Conservation (phyloP, 345 rosid genomes). For the Luvunga scandens region DNA sequence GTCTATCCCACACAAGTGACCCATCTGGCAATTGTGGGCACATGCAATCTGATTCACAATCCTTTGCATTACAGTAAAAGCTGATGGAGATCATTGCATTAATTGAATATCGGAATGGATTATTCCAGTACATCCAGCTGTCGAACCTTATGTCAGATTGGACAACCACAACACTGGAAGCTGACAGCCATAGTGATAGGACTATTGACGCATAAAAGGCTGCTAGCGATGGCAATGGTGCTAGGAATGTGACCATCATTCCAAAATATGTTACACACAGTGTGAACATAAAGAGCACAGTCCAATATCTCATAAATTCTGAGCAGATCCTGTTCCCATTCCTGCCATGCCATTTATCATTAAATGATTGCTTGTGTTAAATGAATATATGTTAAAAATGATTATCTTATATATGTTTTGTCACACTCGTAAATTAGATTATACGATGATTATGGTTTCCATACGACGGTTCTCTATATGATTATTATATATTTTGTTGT, state of each 20-base stretch:
- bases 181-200: conserved; percentile 31
- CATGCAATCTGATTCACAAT: conserved; percentile 22
- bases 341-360: conserved; percentile 35
- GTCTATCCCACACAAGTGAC: conserved; percentile 31
- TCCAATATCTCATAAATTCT: conserved; percentile 30
- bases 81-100: conserved; percentile 18
- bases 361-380: too few species aligned
- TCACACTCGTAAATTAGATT: too few species aligned
- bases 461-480: too few species aligned
- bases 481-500: too few species aligned
- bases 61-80: conserved; percentile 22
- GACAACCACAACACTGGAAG: conserved; percentile 31
- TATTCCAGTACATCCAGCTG: conserved; percentile 35
- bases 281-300: conserved; percentile 29
- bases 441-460: too few species aligned
- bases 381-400: too few species aligned
- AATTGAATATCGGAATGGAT: conserved; percentile 29
- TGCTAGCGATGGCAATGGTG: conserved; percentile 32
- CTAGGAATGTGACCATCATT: conserved; percentile 42
- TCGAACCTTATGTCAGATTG: conserved; percentile 31
- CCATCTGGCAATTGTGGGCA: conserved; percentile 32
- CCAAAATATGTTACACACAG: conserved; percentile 30
- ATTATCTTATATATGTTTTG: too few species aligned
- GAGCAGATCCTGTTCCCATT: conserved; percentile 24
- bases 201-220: conserved; percentile 35